A percentile compares a stretch with the other conserved stretches of the same genome.
These are phyloP conservation scores for Podospora bellae-mahoneyi DNA, from an alignment of 495 filamentous ascomycete species.

Conservation along the genomic window DNA sequence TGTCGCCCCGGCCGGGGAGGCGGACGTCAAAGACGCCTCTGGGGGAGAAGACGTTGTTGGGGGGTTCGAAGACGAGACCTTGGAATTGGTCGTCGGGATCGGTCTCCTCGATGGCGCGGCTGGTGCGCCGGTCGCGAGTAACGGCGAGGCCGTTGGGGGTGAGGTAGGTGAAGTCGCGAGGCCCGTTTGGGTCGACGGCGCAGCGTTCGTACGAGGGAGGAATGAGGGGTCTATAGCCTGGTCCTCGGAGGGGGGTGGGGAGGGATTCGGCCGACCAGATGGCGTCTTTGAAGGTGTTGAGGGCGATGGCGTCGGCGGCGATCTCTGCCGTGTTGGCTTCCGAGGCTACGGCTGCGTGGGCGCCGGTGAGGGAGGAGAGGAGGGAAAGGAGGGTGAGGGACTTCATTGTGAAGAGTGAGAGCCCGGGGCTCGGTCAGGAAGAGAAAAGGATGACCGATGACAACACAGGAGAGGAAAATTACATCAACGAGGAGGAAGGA, in stretches of 20 bases:
- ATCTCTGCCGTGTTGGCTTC: background rate
- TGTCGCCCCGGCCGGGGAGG: background rate
- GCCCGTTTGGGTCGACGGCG: background rate
- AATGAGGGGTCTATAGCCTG: background rate
- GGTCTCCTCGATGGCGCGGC: background rate
- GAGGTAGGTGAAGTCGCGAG: background rate
- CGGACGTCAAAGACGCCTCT: background rate
- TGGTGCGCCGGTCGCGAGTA: background rate
- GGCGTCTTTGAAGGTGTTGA: background rate
- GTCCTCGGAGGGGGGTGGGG: background rate
- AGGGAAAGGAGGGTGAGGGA: background rate
- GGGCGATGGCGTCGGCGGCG: background rate
- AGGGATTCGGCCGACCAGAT: background rate
- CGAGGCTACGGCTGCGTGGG: background rate
- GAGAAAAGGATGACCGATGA: background rate
- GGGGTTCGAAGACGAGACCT: background rate
- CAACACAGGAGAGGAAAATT: background rate
- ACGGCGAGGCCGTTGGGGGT: background rate
- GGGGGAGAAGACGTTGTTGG: background rate
- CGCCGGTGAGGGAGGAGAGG: background rate
- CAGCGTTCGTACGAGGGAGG: background rate
- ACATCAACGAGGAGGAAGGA: background rate
- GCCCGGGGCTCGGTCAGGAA: background rate
- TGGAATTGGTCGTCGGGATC: background rate
- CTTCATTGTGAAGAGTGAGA: background rate